Evolutionary conservation across 345 rosid species (phyloP).

Genomic region (Clarkia xantiana): DNA sequence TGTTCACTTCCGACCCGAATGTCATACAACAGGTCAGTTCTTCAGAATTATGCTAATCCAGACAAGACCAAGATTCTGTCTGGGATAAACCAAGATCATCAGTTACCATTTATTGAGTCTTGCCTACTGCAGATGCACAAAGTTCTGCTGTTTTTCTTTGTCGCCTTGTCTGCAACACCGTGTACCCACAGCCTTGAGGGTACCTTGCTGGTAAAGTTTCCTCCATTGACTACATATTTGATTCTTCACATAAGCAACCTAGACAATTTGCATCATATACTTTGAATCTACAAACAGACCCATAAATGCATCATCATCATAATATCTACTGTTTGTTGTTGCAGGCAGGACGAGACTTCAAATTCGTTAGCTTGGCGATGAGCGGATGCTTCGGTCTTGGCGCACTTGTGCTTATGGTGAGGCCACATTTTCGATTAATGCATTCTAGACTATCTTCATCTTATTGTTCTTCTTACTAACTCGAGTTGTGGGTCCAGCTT

Average conservation of each 20-base stretch:
- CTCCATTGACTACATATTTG: background rate
- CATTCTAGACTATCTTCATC: background rate
- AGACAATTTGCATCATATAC: background rate
- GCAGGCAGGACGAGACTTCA: conserved; percentile 94
- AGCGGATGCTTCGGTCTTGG: conserved; percentile 60
- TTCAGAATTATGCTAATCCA: background rate
- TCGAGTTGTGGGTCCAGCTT: no score
- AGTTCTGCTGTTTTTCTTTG: conserved; percentile 27
- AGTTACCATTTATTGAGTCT: no score
- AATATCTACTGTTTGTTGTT: conserved; percentile 1
- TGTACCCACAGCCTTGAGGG: conserved; percentile 42
- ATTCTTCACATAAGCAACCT: background rate
- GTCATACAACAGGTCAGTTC: conserved; percentile 29
- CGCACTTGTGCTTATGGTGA: conserved; percentile 47
- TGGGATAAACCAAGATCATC: no score
- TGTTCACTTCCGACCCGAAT: conserved; percentile 29
- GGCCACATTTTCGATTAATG: background rate
- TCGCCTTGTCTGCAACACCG: conserved; percentile 28
- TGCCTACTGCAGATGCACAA: conserved; percentile 27
- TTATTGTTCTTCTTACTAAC: no score
- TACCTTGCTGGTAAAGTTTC: conserved; percentile 29
- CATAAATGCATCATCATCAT: background rate
- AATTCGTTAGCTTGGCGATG: conserved; percentile 61
- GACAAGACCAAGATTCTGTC: background rate
- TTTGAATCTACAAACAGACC: background rate